Conservation (phyloP, 2,329 filamentous ascomycete species). For the Hypoxylon sp. region DNA sequence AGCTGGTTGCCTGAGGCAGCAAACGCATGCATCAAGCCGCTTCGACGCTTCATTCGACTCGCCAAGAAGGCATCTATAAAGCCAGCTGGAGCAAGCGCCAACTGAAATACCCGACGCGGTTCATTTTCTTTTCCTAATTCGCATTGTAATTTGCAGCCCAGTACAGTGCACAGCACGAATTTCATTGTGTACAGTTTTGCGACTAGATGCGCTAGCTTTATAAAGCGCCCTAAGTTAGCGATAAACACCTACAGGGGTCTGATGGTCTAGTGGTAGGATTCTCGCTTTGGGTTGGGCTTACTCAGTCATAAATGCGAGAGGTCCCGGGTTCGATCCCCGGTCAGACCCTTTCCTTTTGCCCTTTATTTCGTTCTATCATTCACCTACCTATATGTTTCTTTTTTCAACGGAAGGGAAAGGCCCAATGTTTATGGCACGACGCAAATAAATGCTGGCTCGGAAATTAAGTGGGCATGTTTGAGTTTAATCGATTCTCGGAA, state of each 20-base stretch:
- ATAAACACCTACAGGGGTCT: conserved; percentile 20
- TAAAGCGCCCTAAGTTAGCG: neutral
- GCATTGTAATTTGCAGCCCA: no score
- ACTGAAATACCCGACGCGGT: no score
- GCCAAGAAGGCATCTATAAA: neutral
- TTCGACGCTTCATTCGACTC: neutral
- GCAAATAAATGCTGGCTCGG: no score
- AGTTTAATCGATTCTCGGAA: no score
- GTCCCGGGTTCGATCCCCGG: conserved; percentile 60
- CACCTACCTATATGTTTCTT: no score
- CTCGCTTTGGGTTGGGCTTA: conserved; percentile 37
- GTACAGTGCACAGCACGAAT: neutral
- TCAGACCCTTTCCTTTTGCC: conserved; percentile 45
- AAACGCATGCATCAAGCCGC: neutral
- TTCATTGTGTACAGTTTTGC: neutral
- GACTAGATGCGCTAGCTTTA: neutral
- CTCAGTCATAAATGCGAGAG: conserved; percentile 52
- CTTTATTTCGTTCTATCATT: no score
- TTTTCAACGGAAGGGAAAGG: no score
- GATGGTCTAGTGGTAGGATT: conserved; percentile 44
- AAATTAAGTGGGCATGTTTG: no score
- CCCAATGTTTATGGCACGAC: no score
- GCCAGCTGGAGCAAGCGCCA: no score
- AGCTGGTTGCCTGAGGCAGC: neutral
- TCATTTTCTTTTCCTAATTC: no score